Evolutionary conservation across 305 asterid species (phyloP), one percentile per base, ranked within the genome.

Genomic region (Fraxinus velutina): DNA sequence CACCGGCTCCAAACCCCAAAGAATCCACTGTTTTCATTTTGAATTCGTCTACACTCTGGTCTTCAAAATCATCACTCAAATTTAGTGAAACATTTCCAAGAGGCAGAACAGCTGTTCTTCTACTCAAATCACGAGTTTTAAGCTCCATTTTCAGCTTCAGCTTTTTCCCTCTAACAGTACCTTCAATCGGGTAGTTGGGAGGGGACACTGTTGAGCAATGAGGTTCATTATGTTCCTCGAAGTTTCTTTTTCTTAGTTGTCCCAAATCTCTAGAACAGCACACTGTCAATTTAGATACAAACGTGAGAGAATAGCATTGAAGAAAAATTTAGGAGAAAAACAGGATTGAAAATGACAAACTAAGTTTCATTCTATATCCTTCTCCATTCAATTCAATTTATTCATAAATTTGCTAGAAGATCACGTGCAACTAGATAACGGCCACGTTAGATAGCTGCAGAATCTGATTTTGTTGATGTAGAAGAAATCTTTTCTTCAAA

Each of bases 401-500:
- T 47, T 47, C 27, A 9, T 17, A 55, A 17, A 17, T 55, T 55
- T 19, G 21, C 27, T 17, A 5, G 66, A 6, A 55, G 66, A 55
- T 55, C 66, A 17, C 24, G 6, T 17, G 27, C 27, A 17, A 6
- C 3, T 55, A 55, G 27, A 55, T 55, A 55, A 55, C 1, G 24
- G 27, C 9, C 27, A 17, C 2, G 66, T 55, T 55, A 55, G 27
- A 55, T 72, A 60, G 75, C 78, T 32, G 80, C 80, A 60, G 78
- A 78, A 76, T 70, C 83, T 42, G 78, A 82, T 64, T 52, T 78
- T 72, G 75, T 62, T 73, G 80, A 80, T 42, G 42, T 78, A 30
- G 88, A 82, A 80, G 86, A 83, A 80, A 68, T 32, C 30, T 71
- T 73, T 77, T 76, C 85, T 37, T 79, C 66, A 73, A 71, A 33